Evolutionary conservation across 805 yeast species (phyloP).

Genomic region (Candida tammaniensis): DNA sequence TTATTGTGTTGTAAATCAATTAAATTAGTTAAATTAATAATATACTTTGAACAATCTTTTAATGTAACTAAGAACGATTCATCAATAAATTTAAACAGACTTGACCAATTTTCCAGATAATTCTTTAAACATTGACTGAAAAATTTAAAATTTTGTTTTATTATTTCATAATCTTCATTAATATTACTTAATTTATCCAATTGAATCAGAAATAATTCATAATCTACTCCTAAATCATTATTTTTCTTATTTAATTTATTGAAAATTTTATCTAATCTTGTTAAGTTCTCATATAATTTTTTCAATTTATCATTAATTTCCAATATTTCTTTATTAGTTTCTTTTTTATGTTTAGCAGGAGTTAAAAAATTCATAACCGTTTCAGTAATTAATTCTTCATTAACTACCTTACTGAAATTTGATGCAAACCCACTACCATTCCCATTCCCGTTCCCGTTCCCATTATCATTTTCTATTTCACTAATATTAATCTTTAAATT

Average conservation of each 20-base stretch:
- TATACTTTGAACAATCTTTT: conserved; percentile 81
- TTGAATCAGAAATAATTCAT: conserved; percentile 67
- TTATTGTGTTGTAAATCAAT: conserved; percentile 87
- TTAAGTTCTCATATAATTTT: conserved; percentile 79
- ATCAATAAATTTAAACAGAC: conserved; percentile 54
- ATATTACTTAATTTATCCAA: conserved; percentile 63
- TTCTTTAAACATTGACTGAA: conserved; percentile 36
- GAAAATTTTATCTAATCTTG: conserved; percentile 75
- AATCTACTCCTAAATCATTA: conserved; percentile 69
- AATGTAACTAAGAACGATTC: conserved; percentile 78
- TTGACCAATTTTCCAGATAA: conserved; percentile 40
- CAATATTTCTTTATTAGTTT: conserved; percentile 62
- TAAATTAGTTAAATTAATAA: conserved; percentile 46
- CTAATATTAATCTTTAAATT: conserved; percentile 41
- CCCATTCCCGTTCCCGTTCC: conserved; percentile 7
- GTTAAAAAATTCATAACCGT: conserved; percentile 92
- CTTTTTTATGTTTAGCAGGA: conserved; percentile 60
- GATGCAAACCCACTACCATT: conserved; percentile 16
- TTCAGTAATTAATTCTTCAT: conserved; percentile 82
- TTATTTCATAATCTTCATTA: conserved; percentile 15
- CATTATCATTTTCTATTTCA: conserved; percentile 13
- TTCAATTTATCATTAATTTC: conserved; percentile 76
- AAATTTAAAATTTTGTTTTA: conserved; percentile 30
- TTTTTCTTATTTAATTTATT: conserved; percentile 69
- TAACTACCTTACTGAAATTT: conserved; percentile 42